Evolutionary conservation across 257 asterid genomes (phyloP), one percentile per base, ranked within the genome.

Genomic region (Plantago elongata): DNA sequence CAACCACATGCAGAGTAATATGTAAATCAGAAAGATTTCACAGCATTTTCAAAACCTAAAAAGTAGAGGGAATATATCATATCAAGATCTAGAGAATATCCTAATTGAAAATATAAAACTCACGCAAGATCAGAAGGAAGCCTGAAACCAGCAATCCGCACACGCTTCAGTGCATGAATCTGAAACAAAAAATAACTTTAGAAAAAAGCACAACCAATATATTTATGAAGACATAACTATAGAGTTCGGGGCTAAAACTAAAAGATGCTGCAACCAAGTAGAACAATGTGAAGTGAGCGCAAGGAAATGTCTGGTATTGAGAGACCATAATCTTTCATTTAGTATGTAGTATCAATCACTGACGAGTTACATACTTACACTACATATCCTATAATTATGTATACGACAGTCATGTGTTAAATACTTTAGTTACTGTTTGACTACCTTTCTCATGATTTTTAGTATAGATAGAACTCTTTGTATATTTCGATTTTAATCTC

Each of bases 121-220:
- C 83, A 93, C 99, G 62, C 87, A 57, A 93, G 97, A 77, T 87
- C 94, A 59, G 94, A 45, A 47, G 97, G 94, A 79, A 89, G 97
- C 79, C 96, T 80, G 84, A 89, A 89, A 65, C 89, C 93, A 55
- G 94, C 96, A 16, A 93, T 89, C 3, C 99, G 89, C 30, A 87
- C 79, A 54, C 99, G 97, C 81, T 93, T 93, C 70, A 93, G 68
- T 45, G 96, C 72, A 79, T 88, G 88, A 69, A 93, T 73, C 99
- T 92, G 91, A 70, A 69, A 79, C 66, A 68, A 62, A 47, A 3
- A 68, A 69, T 68, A 37, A 54, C 7, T 38, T 51, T 60, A 11
- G 50, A 17, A 57, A 45, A 15, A 54, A 69, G 38, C 59, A 58
- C 40, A 65, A 46, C 44, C 14, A 51, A 70, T 42, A 59, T 62